Evolutionary conservation across 2,329 filamentous ascomycete genomes (phyloP).

Genomic region (Botrytis fragariae): DNA sequence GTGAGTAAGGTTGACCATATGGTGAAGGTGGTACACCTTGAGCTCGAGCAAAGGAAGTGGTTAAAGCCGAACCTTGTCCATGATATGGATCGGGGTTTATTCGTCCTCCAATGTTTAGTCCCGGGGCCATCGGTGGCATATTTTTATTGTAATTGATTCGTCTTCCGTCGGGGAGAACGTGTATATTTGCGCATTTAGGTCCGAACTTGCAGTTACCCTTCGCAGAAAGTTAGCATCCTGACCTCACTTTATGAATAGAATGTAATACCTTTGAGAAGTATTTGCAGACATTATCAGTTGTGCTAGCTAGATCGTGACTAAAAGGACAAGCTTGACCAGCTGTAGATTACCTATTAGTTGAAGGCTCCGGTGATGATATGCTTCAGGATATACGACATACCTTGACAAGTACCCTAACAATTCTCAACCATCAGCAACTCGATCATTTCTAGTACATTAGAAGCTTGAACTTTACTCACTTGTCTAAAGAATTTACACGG

Average conservation of each 20-base stretch:
- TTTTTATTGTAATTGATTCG: conserved; percentile 73
- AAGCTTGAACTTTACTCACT: conserved; percentile 2
- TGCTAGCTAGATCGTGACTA: conserved; percentile 83
- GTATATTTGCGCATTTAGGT: conserved; percentile 93
- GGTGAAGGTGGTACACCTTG: conserved; percentile 45
- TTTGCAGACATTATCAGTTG: conserved; percentile 90
- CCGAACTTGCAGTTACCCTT: conserved; percentile 99
- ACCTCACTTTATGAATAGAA: neutral
- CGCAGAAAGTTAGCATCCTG: conserved; percentile 30
- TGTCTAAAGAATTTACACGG: conserved; percentile 23
- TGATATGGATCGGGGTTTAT: conserved; percentile 64
- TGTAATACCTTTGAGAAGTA: conserved; percentile 90
- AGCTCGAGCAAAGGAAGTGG: conserved; percentile 68
- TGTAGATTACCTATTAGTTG: conserved; percentile 30
- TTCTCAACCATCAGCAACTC: neutral
- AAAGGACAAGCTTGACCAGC: conserved; percentile 95
- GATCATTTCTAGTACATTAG: neutral
- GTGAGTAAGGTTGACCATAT: conserved; percentile 41
- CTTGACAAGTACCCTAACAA: conserved; percentile 22
- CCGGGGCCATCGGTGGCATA: conserved; percentile 48
- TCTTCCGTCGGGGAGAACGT: conserved; percentile 89
- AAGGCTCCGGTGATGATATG: conserved; percentile 46
- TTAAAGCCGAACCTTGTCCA: conserved; percentile 69
- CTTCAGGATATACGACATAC: neutral
- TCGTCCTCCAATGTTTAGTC: conserved; percentile 63